These are phyloP conservation scores for Pichia nanzhaoensis DNA, from an alignment of 805 yeast genomes.

Conservation along the genomic window DNA sequence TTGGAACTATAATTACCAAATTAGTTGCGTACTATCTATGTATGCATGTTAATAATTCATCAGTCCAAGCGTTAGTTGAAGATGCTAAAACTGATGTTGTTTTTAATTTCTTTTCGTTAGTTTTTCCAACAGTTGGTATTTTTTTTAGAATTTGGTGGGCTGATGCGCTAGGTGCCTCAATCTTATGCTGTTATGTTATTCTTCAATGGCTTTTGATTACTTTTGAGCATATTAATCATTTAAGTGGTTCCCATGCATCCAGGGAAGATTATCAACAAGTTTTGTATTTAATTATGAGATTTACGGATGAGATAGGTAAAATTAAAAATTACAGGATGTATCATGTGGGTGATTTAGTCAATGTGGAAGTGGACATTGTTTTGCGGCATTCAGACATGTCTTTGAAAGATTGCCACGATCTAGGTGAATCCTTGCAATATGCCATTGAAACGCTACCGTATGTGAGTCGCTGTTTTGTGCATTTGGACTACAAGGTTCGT, in stretches of 20 bases:
- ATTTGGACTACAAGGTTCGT: constrained; percentile 51
- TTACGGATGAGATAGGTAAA: constrained; percentile 57
- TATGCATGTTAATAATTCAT: constrained; percentile 48
- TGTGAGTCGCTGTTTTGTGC: constrained; percentile 79
- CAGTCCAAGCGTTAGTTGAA: constrained; percentile 74
- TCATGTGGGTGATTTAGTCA: constrained; percentile 71
- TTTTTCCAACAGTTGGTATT: constrained; percentile 62
- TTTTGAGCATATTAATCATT: constrained; percentile 63
- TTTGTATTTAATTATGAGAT: constrained; percentile 59
- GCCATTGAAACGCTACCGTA: constrained; percentile 71
- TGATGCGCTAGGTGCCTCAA: constrained; percentile 68
- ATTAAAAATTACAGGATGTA: constrained; percentile 65
- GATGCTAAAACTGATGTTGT: constrained; percentile 76
- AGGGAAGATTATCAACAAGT: constrained; percentile 58
- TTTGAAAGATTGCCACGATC: constrained; percentile 67
- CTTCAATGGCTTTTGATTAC: constrained; percentile 59
- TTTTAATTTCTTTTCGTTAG: constrained; percentile 62
- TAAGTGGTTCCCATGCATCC: constrained; percentile 68
- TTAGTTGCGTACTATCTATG: constrained; percentile 61
- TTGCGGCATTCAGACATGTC: constrained; percentile 40
- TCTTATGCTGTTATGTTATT: constrained; percentile 56
- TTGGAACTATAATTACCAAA: constrained; percentile 53
- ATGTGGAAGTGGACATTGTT: constrained; percentile 71
- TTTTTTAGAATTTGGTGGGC: constrained; percentile 56
- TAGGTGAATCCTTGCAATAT: constrained; percentile 76